Evolutionary conservation across 2,329 filamentous ascomycete genomes (phyloP).

Genomic region (Orbilia ellipsospora): DNA sequence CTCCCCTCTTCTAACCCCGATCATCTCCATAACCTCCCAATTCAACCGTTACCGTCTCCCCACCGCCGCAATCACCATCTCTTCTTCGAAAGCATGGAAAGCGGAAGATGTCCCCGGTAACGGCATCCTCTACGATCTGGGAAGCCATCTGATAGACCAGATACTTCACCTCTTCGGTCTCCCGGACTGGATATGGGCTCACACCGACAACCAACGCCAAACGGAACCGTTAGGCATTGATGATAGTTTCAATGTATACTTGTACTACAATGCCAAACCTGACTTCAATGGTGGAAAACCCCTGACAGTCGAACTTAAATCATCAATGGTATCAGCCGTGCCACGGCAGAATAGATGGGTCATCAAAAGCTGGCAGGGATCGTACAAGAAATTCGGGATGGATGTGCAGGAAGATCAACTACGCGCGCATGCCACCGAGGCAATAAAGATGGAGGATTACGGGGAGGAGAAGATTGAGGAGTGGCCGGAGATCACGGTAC

Average conservation of each 20-base stretch:
- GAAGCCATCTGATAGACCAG: conserved; percentile 62
- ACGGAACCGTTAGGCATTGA: conserved; percentile 57
- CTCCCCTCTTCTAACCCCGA: conserved; percentile 50
- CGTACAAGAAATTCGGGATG: conserved; percentile 63
- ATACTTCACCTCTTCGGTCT: conserved; percentile 62
- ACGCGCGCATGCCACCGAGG: conserved; percentile 14
- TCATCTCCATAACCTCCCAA: conserved; percentile 57
- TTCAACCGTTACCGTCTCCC: conserved; percentile 58
- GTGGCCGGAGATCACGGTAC: conserved; percentile 56
- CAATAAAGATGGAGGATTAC: conserved; percentile 20
- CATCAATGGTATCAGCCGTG: conserved; percentile 60
- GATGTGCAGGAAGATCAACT: conserved; percentile 50
- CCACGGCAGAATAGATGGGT: conserved; percentile 60
- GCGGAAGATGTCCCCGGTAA: conserved; percentile 56
- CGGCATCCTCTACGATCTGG: conserved; percentile 63
- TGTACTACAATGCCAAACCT: conserved; percentile 60
- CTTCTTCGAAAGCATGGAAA: conserved; percentile 56
- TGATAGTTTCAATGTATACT: conserved; percentile 62
- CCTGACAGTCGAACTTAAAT: conserved; percentile 61
- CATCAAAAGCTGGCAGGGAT: conserved; percentile 61
- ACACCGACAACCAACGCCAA: conserved; percentile 60
- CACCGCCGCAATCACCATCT: conserved; percentile 14
- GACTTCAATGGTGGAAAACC: conserved; percentile 56
- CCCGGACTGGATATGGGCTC: conserved; percentile 60
- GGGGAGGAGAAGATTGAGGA: conserved; percentile 40